Percentiles rank a stretch among this genome's conserved stretches.
Conservation (phyloP, 2,329 filamentous ascomycete species). For the Zasmidium citrigriseum region DNA sequence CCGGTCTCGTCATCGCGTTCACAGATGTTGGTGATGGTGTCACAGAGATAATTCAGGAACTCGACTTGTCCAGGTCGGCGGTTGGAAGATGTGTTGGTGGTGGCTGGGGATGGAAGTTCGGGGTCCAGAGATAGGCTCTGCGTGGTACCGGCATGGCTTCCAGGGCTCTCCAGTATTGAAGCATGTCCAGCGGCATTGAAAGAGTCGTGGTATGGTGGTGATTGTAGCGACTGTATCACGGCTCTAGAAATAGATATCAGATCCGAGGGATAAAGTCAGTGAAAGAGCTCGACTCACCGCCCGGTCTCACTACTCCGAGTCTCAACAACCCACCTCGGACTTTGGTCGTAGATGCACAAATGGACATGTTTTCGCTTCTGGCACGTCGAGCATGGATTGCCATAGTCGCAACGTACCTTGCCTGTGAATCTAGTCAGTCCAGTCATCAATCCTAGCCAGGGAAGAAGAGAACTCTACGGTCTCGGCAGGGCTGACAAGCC, state of each 20-base stretch:
- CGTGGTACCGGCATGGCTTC: background rate
- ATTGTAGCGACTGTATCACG: background rate
- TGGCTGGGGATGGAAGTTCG: background rate
- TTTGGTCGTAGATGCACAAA: constrained; percentile 10
- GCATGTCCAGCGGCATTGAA: background rate
- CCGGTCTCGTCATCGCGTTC: constrained; percentile 7
- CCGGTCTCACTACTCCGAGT: background rate
- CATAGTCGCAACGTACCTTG: constrained; percentile 10
- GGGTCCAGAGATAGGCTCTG: background rate
- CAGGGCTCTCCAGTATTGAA: background rate
- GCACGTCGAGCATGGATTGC: constrained; percentile 8
- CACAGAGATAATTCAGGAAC: background rate
- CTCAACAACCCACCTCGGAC: background rate
- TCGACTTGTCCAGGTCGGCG: background rate
- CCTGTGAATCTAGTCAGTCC: background rate
- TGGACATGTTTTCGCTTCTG: constrained; percentile 7
- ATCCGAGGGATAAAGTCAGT: background rate
- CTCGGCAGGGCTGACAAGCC: constrained; percentile 9
- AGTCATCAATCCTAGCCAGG: background rate
- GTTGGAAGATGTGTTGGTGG: background rate
- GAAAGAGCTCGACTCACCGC: background rate
- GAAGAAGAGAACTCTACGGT: background rate
- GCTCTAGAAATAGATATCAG: background rate
- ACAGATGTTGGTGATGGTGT: background rate
- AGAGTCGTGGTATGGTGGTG: background rate